Evolutionary conservation across 2,329 filamentous ascomycete genomes (phyloP), one percentile per base, ranked within the genome.

Genomic region (Chrysosphaeria jannelii): DNA sequence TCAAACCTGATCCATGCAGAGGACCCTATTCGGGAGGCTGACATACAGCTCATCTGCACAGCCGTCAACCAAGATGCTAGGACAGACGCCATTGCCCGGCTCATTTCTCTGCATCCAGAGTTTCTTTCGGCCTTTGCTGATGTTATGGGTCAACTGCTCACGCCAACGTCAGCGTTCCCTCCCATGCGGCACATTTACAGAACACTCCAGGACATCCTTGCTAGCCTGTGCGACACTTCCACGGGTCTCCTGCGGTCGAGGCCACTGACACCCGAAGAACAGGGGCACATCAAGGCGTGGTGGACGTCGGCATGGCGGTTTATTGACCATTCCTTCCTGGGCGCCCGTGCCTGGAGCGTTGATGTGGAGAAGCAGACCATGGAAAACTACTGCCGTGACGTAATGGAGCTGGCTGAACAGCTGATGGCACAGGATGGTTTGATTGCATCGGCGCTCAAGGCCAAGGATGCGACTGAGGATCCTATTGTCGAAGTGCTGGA

Each of bases 381-480:
- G 74, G 68, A 78, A 35, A 67, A 90, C 27, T 91, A 93, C 36
- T 91, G 79, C 38, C 67, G 85, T 32, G 76, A 90, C 38, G 72
- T 74, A 9, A 97, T 97, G 61, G 76, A 93, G 35, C 72, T 90
- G 37, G 79, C 81, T 1, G 74, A 89, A 36, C 57, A 60, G 17
- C 54, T 90, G 2, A 72, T 93, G 37, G 66, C 74, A 19, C 67
- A 90, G 34, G 85, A 88, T 39, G 67, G 65, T 23, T 57, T 91
- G 28, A 65, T 97, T 30, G 62, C 74, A 3, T 70, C 67, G 21
- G 70, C 72, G 8, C 35, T 34, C 24, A n/a, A n/a, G n/a, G n/a
- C n/a, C n/a, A n/a, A n/a, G n/a, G n/a, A n/a, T n/a, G n/a, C n/a
- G n/a, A n/a, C n/a, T n/a, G n/a, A n/a, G n/a, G n/a, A n/a, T n/a